These are phyloP conservation scores for Colletotrichum sp. DNA, from an alignment of 2,329 filamentous ascomycete genomes.

Conservation along the genomic window DNA sequence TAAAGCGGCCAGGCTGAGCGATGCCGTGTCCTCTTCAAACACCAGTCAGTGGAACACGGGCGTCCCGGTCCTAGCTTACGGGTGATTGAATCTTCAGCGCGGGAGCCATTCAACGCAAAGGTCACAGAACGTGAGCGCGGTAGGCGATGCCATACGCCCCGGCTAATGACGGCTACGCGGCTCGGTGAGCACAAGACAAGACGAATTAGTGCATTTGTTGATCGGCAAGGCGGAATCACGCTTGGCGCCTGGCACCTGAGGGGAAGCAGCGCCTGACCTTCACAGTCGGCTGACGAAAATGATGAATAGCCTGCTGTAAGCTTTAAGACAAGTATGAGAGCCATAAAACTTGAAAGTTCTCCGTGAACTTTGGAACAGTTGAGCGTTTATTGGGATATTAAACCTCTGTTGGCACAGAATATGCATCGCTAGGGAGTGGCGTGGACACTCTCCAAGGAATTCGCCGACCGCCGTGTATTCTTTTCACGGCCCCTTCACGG, in stretches of 20 bases:
- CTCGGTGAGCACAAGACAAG: background rate
- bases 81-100: background rate
- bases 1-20: background rate
- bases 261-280: background rate
- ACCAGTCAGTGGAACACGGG: background rate
- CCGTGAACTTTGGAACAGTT: background rate
- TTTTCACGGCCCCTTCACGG: background rate
- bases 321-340: background rate
- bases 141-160: background rate
- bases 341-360: background rate
- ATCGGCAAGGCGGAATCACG: background rate
- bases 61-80: background rate
- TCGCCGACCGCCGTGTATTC: background rate
- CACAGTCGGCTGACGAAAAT: background rate
- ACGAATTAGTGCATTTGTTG: background rate
- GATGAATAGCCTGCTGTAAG: background rate
- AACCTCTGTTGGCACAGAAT: background rate
- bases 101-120: background rate
- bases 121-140: background rate
- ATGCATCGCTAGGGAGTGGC: background rate
- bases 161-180: background rate
- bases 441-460: background rate
- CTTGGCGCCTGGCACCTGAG: background rate
- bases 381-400: background rate
- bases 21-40: background rate